Evolutionary conservation across 2,329 filamentous ascomycete species (phyloP), one percentile per base, ranked within the genome.

Genomic region (Drechslera avenae): DNA sequence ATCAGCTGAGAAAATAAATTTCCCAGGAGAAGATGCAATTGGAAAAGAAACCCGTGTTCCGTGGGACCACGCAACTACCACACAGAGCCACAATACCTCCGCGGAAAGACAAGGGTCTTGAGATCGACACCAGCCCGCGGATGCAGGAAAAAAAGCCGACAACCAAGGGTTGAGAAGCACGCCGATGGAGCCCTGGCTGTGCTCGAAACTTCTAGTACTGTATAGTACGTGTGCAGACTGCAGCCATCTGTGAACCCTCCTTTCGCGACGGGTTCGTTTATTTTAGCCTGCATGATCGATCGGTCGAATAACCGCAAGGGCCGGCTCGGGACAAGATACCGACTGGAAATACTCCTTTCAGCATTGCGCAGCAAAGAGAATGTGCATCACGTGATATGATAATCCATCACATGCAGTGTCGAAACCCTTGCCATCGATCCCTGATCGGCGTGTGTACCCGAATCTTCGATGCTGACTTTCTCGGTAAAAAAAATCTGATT

Each of bases 381-480:
- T 7, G 26, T 5, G 5, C 28, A 26, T 23, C 47, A 50, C 42
- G 41, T 46, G 47, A 46, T 23, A 23, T 23, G 6, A 23, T 23
- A 23, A 7, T 21, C 19, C 4, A 21, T n/a, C n/a, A n/a, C n/a
- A n/a, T 4, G 5, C 1, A n/a, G 23, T 35, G 36, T 28, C 17
- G 3, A 13, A 13, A 50, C 21, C 35, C 42, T 33, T 19, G 48
- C 14, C 21, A 18, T 19, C 8, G 21, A 30, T 46, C 35, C 12
- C 14, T 30, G 31, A 51, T 28, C 36, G 18, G 48, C 48, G 46
- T 46, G 35, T 23, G 21, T 8, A 23, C 21, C 43, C 35, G 30
- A 41, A 46, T 46, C 42, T 46, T 33, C 48, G 26, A 46, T 46
- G 30, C 18, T 32, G 36, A 13, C 9, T 9, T 31, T 30, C 31